phyloP scores from a whole-genome alignment of 2,329 filamentous ascomycete genomes.

The Alternaria sp. region DNA sequence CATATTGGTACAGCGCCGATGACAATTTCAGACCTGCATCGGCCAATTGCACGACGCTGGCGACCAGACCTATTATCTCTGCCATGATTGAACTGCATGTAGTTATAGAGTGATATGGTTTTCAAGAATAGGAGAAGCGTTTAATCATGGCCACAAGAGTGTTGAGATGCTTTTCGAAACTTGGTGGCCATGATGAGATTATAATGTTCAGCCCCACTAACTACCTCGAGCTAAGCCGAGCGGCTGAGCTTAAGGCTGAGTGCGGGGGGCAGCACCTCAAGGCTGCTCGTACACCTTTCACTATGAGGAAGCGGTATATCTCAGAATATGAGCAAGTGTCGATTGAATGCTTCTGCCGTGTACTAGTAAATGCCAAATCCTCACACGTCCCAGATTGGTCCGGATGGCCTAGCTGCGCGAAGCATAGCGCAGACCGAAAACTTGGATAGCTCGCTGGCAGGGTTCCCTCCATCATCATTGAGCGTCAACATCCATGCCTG shows the following conservation, averaged over 20 bases:
- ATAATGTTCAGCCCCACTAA: not conserved
- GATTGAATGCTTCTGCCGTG: not conserved
- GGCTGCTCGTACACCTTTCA: not conserved
- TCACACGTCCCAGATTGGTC: not conserved
- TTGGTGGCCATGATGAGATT: not conserved
- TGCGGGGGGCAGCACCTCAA: not conserved
- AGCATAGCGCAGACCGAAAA: constrained; percentile 14
- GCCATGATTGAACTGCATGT: constrained; percentile 26
- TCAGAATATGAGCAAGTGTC: not conserved
- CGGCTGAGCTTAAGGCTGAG: constrained; percentile 11
- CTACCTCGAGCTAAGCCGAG: constrained; percentile 1
- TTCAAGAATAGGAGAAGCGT: not conserved
- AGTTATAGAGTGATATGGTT: not conserved
- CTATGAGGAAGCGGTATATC: not conserved
- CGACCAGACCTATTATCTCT: constrained; percentile 36
- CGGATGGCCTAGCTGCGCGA: constrained; percentile 1
- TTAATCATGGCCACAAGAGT: too few species aligned
- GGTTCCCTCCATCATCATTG: constrained; percentile 29
- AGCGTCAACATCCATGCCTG: constrained; percentile 32
- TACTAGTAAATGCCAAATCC: not conserved
- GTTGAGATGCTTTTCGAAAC: not conserved
- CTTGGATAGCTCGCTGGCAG: constrained; percentile 11
- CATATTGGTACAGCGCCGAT: constrained; percentile 43
- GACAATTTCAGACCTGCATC: constrained; percentile 42
- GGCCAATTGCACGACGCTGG: constrained; percentile 44